These are phyloP conservation scores for Elaeis guineensis DNA, from an alignment of 176 grass and related monocot species.

Conservation along the genomic window DNA sequence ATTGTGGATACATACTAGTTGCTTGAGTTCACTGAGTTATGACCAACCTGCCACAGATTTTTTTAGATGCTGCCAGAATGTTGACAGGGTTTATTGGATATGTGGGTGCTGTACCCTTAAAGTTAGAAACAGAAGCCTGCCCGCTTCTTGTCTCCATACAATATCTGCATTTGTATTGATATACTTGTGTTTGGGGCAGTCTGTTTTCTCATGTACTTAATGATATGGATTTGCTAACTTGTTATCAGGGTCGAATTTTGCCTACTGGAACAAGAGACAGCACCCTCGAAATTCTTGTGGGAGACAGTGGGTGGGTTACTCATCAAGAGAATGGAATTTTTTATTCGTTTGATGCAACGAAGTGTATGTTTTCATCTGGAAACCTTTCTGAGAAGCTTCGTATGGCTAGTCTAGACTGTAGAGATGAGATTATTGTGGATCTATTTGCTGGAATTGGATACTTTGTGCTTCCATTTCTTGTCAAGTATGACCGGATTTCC, in stretches of 20 bases:
- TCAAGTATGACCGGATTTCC: conserved; percentile 53
- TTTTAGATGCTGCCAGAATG: too few relatives aligned
- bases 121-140: too few relatives aligned
- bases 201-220: too few relatives aligned
- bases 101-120: too few relatives aligned
- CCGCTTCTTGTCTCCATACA: too few relatives aligned
- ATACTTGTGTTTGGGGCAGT: too few relatives aligned
- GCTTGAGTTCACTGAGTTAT: too few relatives aligned
- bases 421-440: conserved; percentile 73
- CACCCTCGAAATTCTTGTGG: conserved; percentile 70
- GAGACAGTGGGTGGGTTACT: conserved; percentile 65
- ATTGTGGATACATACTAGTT: too few relatives aligned
- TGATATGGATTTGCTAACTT: not conserved
- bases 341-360: conserved; percentile 90
- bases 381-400: conserved; percentile 90
- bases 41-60: too few relatives aligned
- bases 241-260: conserved; percentile 65
- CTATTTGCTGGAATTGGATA: conserved; percentile 98
- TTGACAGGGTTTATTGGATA: too few relatives aligned
- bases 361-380: conserved; percentile 97
- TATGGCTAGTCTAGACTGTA: conserved; percentile 67
- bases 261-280: conserved; percentile 91
- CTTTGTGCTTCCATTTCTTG: conserved; percentile 86
- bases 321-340: conserved; percentile 77
- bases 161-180: too few relatives aligned